phyloP scores from a whole-genome alignment of 2,329 filamentous ascomycete genomes.

The Penicillium sp. region DNA sequence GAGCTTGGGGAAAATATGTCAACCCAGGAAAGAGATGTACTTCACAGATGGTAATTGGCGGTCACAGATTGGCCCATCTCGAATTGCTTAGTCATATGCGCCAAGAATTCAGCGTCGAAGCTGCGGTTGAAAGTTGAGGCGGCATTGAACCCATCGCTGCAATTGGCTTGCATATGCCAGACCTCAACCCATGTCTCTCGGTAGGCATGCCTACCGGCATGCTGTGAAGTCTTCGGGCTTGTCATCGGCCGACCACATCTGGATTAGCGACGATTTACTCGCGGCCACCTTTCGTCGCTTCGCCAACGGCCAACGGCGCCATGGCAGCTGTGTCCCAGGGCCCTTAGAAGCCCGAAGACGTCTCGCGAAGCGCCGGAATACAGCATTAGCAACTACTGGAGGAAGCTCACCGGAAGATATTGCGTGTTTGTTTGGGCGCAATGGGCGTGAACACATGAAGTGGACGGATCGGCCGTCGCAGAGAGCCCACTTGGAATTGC shows the following conservation, averaged over 20 bases:
- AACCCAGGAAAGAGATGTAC: too few species aligned
- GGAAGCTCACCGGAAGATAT: conserved; percentile 34
- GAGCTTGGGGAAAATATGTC: too few species aligned
- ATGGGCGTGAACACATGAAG: conserved; percentile 37
- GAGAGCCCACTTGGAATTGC: conserved; percentile 19
- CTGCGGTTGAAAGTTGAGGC: conserved; percentile 14
- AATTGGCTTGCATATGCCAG: conserved; percentile 23
- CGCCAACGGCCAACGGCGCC: conserved; percentile 44
- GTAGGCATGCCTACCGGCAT: conserved; percentile 41
- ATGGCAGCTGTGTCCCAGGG: conserved; percentile 57
- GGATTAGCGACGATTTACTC: conserved; percentile 45
- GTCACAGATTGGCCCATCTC: conserved; percentile 6
- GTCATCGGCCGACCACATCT: conserved; percentile 34
- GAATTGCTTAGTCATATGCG: conserved; percentile 21
- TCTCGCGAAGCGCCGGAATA: conserved; percentile 52
- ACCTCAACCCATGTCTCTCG: conserved; percentile 37
- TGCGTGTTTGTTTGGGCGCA: conserved; percentile 38
- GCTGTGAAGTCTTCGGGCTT: conserved; percentile 27
- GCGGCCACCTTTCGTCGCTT: conserved; percentile 46
- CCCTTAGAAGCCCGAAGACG: conserved; percentile 57
- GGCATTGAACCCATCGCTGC: conserved; percentile 6
- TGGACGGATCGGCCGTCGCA: conserved; percentile 28
- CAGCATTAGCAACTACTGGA: conserved; percentile 39
- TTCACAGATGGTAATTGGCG: conserved; percentile 7
- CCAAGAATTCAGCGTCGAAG: conserved; percentile 15